A percentile compares a stretch with the other conserved stretches of the same genome.
These are phyloP conservation scores for Trametes cinnabarina DNA, from an alignment of 768 basidiomycete species.

Conservation along the genomic window DNA sequence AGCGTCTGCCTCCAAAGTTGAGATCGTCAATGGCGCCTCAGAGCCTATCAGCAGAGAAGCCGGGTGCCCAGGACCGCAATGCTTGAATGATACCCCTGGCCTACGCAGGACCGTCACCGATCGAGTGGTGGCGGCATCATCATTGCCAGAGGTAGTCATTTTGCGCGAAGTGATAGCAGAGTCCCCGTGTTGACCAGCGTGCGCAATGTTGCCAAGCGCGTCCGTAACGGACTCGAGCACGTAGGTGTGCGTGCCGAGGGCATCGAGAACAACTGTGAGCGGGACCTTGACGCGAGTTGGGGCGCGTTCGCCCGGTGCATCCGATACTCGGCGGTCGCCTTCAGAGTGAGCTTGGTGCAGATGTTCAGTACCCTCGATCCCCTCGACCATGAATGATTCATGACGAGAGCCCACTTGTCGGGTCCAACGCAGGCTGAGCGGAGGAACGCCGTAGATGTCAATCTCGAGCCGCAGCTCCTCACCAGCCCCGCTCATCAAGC, in stretches of 20 bases:
- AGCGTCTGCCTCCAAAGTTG: constrained; percentile 51
- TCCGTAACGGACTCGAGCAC: constrained; percentile 82
- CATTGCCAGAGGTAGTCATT: constrained; percentile 1
- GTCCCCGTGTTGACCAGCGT: constrained; percentile 12
- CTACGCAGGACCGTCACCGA: constrained; percentile 70
- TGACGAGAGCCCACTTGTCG: constrained; percentile 62
- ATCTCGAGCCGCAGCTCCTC: constrained; percentile 60
- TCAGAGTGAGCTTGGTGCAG: constrained; percentile 22
- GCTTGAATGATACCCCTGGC: constrained; percentile 68
- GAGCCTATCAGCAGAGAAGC: constrained; percentile 70
- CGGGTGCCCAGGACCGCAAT: constrained; percentile 70
- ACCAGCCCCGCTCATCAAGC: constrained; percentile 41
- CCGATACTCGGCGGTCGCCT: constrained; percentile 23
- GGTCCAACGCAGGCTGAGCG: constrained; percentile 75
- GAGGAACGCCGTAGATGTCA: constrained; percentile 70
- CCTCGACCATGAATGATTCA: constrained; percentile 79
- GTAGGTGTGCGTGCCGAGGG: constrained; percentile 68
- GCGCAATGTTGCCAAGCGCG: constrained; percentile 72
- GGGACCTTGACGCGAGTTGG: constrained; percentile 68
- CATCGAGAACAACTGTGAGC: constrained; percentile 58
- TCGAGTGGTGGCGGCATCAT: constrained; percentile 30
- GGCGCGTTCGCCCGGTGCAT: constrained; percentile 24
- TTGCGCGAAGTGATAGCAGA: constrained; percentile 35
- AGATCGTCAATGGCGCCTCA: constrained; percentile 55
- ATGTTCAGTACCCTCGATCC: constrained; percentile 64